A percentile compares a stretch with the other conserved stretches of the same genome.
These are phyloP conservation scores for Echinochloa phyllopogon DNA, from an alignment of 176 grass and related monocot species.

Conservation along the genomic window DNA sequence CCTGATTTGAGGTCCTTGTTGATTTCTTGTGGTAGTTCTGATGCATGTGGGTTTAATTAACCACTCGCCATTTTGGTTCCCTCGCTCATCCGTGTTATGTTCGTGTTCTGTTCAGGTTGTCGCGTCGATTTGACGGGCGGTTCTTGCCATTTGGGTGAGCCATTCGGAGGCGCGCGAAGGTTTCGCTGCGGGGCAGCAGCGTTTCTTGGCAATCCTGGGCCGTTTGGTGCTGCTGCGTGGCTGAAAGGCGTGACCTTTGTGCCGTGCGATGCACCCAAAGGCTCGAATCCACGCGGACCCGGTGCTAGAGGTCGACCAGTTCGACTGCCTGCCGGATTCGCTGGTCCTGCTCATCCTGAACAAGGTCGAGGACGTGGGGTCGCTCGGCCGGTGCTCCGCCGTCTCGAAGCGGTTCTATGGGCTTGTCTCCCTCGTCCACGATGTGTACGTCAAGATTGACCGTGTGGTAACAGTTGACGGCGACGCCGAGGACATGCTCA, in stretches of 20 bases:
- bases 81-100: not conserved
- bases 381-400: conserved; percentile 75
- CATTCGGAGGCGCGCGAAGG: not conserved
- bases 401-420: conserved; percentile 73
- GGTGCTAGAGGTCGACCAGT: conserved; percentile 57
- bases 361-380: conserved; percentile 83
- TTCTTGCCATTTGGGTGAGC: not conserved
- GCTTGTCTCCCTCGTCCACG: conserved; percentile 72
- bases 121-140: conserved; percentile 24
- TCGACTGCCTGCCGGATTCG: conserved; percentile 85
- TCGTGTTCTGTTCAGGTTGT: conserved; percentile 36
- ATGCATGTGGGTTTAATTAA: not conserved
- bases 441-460: conserved; percentile 82
- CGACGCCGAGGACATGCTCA: conserved; percentile 72
- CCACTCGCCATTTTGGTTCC: not conserved
- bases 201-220: conserved; percentile 6
- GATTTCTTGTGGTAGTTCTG: not conserved
- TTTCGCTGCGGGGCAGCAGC: not conserved
- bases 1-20: not conserved
- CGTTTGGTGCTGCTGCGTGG: not conserved
- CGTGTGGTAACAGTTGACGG: conserved; percentile 70
- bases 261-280: conserved; percentile 66
- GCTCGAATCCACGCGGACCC: conserved; percentile 81
- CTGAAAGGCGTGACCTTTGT: conserved; percentile 13
- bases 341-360: conserved; percentile 86